Evolutionary conservation across 441 rosid species (phyloP).

Genomic region (Melastoma candidum): DNA sequence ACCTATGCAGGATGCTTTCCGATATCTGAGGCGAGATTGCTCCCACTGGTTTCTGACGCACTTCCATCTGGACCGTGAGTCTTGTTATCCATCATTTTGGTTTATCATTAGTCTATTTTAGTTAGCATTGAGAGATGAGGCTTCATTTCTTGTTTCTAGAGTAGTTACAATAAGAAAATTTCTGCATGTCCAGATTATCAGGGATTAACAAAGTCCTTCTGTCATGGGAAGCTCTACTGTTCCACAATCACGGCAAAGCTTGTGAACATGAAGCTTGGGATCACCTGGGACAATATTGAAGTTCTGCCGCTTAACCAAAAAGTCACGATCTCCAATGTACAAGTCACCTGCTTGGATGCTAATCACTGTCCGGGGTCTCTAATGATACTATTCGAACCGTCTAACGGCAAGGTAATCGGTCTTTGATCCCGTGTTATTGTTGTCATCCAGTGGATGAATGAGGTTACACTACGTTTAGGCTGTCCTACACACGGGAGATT

Average conservation of each 20-base stretch:
- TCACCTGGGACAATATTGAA: constrained; percentile 70
- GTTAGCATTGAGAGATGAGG: neutral
- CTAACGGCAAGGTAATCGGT: constrained; percentile 63
- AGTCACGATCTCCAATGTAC: constrained; percentile 47
- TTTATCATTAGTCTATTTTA: neutral
- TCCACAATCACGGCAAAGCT: constrained; percentile 79
- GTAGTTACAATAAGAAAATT: too few species aligned
- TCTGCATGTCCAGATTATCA: constrained; percentile 66
- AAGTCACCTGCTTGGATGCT: constrained; percentile 85
- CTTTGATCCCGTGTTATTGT: constrained; percentile 4
- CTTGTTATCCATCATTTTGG: constrained; percentile 7
- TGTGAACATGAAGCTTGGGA: constrained; percentile 78
- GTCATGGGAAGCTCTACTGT: constrained; percentile 86
- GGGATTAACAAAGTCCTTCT: constrained; percentile 80
- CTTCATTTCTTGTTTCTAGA: too few species aligned
- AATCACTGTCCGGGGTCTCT: constrained; percentile 95
- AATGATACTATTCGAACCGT: constrained; percentile 76
- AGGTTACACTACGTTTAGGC: constrained; percentile 30
- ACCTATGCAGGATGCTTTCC: constrained; percentile 86
- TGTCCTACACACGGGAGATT: constrained; percentile 91
- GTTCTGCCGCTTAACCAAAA: constrained; percentile 67
- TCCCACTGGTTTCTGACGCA: constrained; percentile 97
- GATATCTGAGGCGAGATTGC: constrained; percentile 79
- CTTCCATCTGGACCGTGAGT: constrained; percentile 97
- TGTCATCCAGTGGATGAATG: constrained; percentile 5